Conservation (phyloP, 495 filamentous ascomycete species). For the Podospora bellae-mahoneyi region DNA sequence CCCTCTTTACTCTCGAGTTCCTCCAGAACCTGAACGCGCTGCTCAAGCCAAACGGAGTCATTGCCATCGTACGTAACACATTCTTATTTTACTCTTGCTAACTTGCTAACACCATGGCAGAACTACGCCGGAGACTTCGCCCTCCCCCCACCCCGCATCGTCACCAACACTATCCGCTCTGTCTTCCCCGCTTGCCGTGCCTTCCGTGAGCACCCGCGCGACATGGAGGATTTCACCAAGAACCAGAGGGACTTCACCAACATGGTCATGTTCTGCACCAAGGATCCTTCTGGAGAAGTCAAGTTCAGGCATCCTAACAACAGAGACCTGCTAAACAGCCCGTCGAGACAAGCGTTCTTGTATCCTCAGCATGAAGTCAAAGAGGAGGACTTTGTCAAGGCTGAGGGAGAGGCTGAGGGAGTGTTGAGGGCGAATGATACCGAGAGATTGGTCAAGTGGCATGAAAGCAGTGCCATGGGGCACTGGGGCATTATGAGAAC, state of each 20-base stretch:
- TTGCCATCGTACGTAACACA: slow-evolving; percentile 71
- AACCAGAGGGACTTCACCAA: slow-evolving; percentile 75
- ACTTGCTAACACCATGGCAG: slow-evolving; percentile 38
- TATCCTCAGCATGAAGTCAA: slow-evolving; percentile 71
- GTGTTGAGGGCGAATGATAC: slow-evolving; percentile 57
- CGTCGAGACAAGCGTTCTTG: slow-evolving; percentile 64
- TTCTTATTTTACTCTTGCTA: not conserved
- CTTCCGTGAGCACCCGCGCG: slow-evolving; percentile 70
- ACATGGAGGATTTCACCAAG: slow-evolving; percentile 37
- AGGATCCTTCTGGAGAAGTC: slow-evolving; percentile 40
- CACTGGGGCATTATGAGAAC: slow-evolving; percentile 92
- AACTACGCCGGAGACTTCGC: slow-evolving; percentile 95
- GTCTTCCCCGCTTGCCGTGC: slow-evolving; percentile 79
- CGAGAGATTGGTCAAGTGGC: slow-evolving; percentile 60
- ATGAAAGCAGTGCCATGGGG: slow-evolving; percentile 67
- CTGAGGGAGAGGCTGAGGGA: slow-evolving; percentile 35
- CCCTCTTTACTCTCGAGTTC: slow-evolving; percentile 85
- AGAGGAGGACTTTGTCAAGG: slow-evolving; percentile 39
- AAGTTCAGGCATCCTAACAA: slow-evolving; percentile 64
- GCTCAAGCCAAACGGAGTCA: slow-evolving; percentile 72
- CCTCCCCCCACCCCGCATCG: slow-evolving; percentile 64
- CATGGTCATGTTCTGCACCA: slow-evolving; percentile 76
- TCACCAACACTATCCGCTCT: slow-evolving; percentile 66
- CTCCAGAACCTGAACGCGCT: slow-evolving; percentile 62
- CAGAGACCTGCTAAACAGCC: slow-evolving; percentile 68